Evolutionary conservation across 2,329 filamentous ascomycete genomes (phyloP), one percentile per base, ranked within the genome.

Genomic region (Hypocreales sp.): DNA sequence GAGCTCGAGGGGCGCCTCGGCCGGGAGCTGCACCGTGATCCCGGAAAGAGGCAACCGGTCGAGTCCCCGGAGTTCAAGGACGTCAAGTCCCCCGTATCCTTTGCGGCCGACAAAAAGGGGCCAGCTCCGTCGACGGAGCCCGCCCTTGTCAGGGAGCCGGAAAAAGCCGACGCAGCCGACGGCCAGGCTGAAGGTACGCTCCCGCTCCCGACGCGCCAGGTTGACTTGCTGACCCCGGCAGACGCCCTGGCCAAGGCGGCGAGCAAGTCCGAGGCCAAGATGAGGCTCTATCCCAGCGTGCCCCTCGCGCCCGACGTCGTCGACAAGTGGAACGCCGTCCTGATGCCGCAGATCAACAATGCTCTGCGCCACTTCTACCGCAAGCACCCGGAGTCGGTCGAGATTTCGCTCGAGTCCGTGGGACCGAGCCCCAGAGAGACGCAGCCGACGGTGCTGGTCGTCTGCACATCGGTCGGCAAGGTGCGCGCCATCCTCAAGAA

Each of bases 321-420:
- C 3, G 71, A 80, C 20, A 67, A 73, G 35, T 87, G 79, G 79
- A 77, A 84, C 39, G 61, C 59, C 2, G 64, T 64, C 3, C 53
- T 83, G 31, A 79, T 82, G 58, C 75, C 76, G 2, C 73, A 80
- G 33, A 68, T 87, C 34, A 79, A 82, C 44, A 61, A 70, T 12
- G 69, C 80, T 2, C 61, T 84, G 11, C 68, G 73, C 14, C 65
- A 70, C 27, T 81, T 80, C 33, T 74, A 84, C 40, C 68, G 68
- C 36, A 79, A 79, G 39, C 67, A 81, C 26, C 67, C 73, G 0
- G 80, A 87, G 45, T 81, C 79, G 1, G 72, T 82, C 19, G 79
- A 81, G 40, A 82, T 87, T 22, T 79, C 77, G 8, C 66, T 87
- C 2, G 72, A 82, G 33, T 77, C 73, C 1, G 72, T 84, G 22